Conservation (phyloP, 2,329 filamentous ascomycete species). For the Fusarium temperatum region DNA sequence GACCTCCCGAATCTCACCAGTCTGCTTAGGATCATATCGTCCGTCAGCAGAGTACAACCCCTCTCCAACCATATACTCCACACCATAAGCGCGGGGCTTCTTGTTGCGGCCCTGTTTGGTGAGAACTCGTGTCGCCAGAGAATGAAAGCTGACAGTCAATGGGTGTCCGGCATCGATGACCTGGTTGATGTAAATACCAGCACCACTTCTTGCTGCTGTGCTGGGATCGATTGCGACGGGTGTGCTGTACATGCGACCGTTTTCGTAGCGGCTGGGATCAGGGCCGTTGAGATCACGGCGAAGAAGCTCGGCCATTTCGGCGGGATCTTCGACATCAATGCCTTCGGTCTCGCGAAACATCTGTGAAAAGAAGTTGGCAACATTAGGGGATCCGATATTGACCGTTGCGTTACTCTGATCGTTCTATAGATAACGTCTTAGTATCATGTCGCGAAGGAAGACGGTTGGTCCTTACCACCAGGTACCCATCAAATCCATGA, state of each 20-base stretch:
- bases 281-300: neutral
- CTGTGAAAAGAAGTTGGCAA: neutral
- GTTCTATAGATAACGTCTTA: neutral
- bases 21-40: neutral
- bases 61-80: conserved; percentile 7
- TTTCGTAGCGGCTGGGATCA: neutral
- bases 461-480: neutral
- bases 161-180: neutral
- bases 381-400: neutral
- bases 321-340: neutral
- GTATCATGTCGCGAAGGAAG: rapidly evolving
- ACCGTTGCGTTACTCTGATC: neutral
- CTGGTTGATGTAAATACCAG: neutral
- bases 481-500: neutral
- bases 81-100: neutral
- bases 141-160: conserved; percentile 1
- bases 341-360: neutral
- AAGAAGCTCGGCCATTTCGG: neutral
- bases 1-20: neutral
- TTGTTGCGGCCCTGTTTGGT: neutral
- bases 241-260: neutral
- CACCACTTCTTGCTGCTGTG: neutral
- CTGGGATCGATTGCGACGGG: neutral
- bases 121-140: neutral
- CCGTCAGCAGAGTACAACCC: neutral